Evolutionary conservation across 177 flowering plant species (phyloP), one percentile per base, ranked within the genome.

Genomic region (Telopea speciosissima): DNA sequence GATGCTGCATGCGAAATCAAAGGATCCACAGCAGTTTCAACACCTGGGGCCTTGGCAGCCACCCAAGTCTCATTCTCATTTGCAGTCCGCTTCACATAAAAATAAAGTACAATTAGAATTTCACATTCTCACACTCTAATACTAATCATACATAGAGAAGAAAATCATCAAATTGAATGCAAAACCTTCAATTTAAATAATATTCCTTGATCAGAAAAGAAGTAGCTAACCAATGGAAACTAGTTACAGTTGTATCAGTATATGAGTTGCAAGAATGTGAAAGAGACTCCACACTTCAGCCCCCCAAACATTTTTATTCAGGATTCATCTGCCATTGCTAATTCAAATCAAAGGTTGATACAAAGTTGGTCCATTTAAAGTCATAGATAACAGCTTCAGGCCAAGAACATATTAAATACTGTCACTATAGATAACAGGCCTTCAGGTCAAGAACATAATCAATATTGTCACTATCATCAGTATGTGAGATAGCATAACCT

Each of bases 61-160:
- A 75, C 72, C 78, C 81, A 70, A 1, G 72, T 79, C 62, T 83
- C 88, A 71, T 77, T 86, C 71, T 82, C 86, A 76, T 68, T 81
- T 60, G 73, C 69, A 80, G 74, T 52, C 81, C 78, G 88, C 93
- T 87, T 72, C 72, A 73, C 65, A 68, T 17, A 31, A 68, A 28
- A 63, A 65, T 59, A 54, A 68, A 49, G 14, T 44, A 58, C 54
- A 71, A 58, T 74, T 49, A 80, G 74, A 66, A 49, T 3, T 5
- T 49, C 14, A 49, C 19, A 66, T 16, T 54, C 61, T 19, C 68
- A 72, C 28, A 56, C 4, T 68, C 10, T 23, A 36, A 73, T 68
- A 56, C 67, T 26, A n/a, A 21, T 52, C 54, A 24, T 13, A 31
- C 58, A 44, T 14, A 9, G 24, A 54, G 16, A 42, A 52, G 40